Percentiles rank a stretch among this genome's conserved stretches.
Evolutionary conservation across 345 rosid species (phyloP).

Genomic region (Hibiscus tridactylites): DNA sequence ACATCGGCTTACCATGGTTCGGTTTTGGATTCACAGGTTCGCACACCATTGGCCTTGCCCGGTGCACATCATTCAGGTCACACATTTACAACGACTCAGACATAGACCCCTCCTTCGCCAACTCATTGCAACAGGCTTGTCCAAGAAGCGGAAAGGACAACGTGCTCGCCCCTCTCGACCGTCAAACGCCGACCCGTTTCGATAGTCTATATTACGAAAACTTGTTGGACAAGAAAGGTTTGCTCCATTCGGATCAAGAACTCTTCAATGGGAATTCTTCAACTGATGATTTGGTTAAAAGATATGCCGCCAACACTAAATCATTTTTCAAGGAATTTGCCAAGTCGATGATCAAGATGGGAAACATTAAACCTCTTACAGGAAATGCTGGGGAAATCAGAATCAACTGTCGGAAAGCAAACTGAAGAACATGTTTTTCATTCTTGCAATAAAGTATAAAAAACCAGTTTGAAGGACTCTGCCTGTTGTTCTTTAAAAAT

Average conservation of each 20-base stretch:
- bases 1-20: background rate
- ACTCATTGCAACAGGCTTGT: slow-evolving; percentile 5
- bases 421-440: slow-evolving; percentile 1
- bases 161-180: slow-evolving; percentile 17
- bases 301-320: slow-evolving; percentile 13
- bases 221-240: slow-evolving; percentile 28
- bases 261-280: slow-evolving; percentile 25
- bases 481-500: too few relatives aligned
- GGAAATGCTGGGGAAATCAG: slow-evolving; percentile 34
- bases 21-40: slow-evolving; percentile 10
- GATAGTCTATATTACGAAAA: slow-evolving; percentile 27
- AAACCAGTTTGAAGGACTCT: background rate
- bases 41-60: slow-evolving; percentile 31
- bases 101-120: slow-evolving; percentile 20
- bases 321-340: slow-evolving; percentile 28
- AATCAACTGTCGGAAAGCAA: slow-evolving; percentile 26
- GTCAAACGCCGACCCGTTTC: slow-evolving; percentile 14
- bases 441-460: background rate
- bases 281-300: slow-evolving; percentile 16
- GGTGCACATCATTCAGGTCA: slow-evolving; percentile 20
- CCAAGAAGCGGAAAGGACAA: slow-evolving; percentile 19
- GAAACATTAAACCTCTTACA: slow-evolving; percentile 31
- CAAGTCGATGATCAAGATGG: slow-evolving; percentile 32
- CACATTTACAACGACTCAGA: slow-evolving; percentile 28
- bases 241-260: slow-evolving; percentile 33